Evolutionary conservation across 345 rosid genomes (phyloP).

Genomic region (Adansonia digitata): DNA sequence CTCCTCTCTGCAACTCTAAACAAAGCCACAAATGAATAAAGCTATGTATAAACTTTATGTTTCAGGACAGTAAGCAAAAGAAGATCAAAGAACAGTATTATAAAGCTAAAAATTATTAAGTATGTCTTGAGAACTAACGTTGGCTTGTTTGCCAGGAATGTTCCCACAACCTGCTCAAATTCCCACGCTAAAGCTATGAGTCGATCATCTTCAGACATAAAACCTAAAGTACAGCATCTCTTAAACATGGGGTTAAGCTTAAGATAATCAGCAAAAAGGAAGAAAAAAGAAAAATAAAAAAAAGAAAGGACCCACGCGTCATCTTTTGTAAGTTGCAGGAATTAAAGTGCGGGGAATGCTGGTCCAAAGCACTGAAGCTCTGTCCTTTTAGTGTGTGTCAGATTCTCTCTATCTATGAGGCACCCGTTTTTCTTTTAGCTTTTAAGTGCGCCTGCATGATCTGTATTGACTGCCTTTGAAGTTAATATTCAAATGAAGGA

Average conservation of each 20-base stretch:
- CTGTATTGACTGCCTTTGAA: background rate
- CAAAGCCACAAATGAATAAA: no score
- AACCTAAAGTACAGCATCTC: background rate
- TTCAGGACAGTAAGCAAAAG: no score
- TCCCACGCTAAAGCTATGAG: background rate
- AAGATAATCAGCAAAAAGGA: slow-evolving; percentile 2
- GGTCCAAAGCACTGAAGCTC: slow-evolving; percentile 30
- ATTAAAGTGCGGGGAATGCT: slow-evolving; percentile 22
- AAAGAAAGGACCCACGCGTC: background rate
- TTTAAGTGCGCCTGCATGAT: background rate
- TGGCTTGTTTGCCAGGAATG: slow-evolving; percentile 18
- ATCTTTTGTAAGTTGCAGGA: slow-evolving; percentile 12
- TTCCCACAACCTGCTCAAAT: background rate
- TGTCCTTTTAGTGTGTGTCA: slow-evolving; percentile 17
- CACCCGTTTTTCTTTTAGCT: background rate
- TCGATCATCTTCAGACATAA: background rate
- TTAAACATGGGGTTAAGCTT: slow-evolving; percentile 6
- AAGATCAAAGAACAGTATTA: no score
- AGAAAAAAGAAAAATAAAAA: background rate
- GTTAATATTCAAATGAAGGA: background rate
- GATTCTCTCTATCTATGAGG: slow-evolving; percentile 19
- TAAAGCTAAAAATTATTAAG: no score
- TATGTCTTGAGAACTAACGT: background rate
- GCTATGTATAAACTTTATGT: no score
- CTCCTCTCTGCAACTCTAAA: no score